Base-by-base conservation (phyloP, 208 protist species). In the Leishmania lainsoni region DNA sequence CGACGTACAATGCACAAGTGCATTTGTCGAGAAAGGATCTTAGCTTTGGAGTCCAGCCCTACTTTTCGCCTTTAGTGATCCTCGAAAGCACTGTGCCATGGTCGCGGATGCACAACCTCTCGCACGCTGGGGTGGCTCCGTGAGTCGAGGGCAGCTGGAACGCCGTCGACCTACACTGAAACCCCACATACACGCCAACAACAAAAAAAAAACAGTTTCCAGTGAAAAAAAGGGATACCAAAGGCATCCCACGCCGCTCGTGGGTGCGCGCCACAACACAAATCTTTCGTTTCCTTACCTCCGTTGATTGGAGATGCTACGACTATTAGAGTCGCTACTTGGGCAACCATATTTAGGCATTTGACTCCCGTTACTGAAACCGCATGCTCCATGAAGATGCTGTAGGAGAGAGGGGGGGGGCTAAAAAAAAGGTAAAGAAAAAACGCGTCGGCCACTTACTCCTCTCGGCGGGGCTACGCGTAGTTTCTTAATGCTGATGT, bases 401-500 rank as follows among this genome's bases (percentile, higher is more conserved):
- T 42, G 26, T 29, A 39, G 20, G 61, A 12, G 61, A 9, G 68
- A 22, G 35, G 3, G 22, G 6, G 22, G 22, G 32, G 68, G 16
- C 8, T 14, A 49, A 48, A 29, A 10, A 10, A 22, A 6, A 48
- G 16, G 35, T 6, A 29, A 39, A 42, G 14, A 8, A 17, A 52
- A 3, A 52, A 29, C 29, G 42, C 20, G 32, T 51, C 2, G 22
- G 6, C 26, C 14, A 70, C 48, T 4, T 45, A 20, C 65, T 9
- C 65, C 35, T 39, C 35, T 48, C 29, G 3, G 65, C 0, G 61
- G 6, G 39, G 3, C 16, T 1, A 45, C 35, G 35, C 10, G 5
- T 14, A 17, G 2, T 26, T 29, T 72, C 39, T 63, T 88, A 97
- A 75, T 97, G 94, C 83, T 94, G 90, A 56, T 92, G 85, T 63